phyloP scores from a whole-genome alignment of 2,329 filamentous ascomycete species.

The Colletotrichum cuscutae region DNA sequence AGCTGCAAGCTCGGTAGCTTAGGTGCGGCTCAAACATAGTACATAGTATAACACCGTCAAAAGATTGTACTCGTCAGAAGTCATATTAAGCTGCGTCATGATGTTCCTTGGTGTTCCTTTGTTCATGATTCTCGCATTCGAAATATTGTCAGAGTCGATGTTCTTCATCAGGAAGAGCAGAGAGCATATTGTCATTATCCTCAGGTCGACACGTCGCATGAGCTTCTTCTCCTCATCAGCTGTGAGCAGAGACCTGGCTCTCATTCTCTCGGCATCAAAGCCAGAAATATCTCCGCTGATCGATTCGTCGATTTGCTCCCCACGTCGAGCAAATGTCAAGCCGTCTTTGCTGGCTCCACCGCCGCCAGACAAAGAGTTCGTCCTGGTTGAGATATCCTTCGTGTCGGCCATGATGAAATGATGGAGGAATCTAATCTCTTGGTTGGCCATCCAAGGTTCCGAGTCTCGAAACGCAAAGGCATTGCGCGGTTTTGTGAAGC shows the following conservation, averaged over 20 bases:
- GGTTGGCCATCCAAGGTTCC: background rate
- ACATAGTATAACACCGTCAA: constrained; percentile 49
- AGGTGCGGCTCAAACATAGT: constrained; percentile 42
- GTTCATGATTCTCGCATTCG: constrained; percentile 53
- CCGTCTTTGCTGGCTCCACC: constrained; percentile 5
- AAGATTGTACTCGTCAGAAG: constrained; percentile 52
- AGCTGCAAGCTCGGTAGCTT: background rate
- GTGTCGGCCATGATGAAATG: background rate
- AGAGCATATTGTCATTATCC: constrained; percentile 44
- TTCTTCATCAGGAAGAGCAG: constrained; percentile 54
- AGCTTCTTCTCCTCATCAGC: constrained; percentile 40
- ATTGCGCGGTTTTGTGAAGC: no score
- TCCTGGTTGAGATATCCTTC: background rate
- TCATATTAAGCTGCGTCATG: constrained; percentile 51
- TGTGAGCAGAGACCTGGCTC: constrained; percentile 38
- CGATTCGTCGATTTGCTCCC: constrained; percentile 36
- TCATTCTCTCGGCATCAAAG: constrained; percentile 49
- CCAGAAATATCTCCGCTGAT: constrained; percentile 40
- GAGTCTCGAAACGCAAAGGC: background rate
- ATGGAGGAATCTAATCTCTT: no score
- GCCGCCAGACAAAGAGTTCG: background rate
- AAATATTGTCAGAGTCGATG: constrained; percentile 51
- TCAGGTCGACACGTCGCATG: constrained; percentile 40
- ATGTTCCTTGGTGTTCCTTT: constrained; percentile 52
- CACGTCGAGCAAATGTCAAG: constrained; percentile 37